phyloP scores from a whole-genome alignment of 2,329 filamentous ascomycete genomes.

The Epicoccum nigrum region DNA sequence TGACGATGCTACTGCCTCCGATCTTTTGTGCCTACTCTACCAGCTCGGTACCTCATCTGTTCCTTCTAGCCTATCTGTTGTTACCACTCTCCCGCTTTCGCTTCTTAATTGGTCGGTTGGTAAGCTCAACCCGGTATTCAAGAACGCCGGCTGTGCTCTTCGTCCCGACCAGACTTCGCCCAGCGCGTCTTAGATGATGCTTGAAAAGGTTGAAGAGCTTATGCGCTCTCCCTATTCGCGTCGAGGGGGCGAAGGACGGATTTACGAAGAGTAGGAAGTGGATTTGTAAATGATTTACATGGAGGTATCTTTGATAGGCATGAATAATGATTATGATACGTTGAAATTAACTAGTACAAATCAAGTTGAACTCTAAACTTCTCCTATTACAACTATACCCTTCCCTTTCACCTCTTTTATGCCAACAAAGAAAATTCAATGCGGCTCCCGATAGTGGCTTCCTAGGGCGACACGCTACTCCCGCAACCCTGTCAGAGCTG shows the following conservation, averaged over 20 bases:
- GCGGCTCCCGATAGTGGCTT: no score
- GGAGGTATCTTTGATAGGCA: no score
- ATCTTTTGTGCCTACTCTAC: conserved; percentile 52
- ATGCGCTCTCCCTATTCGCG: conserved; percentile 13
- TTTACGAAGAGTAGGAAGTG: no score
- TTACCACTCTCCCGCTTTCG: conserved; percentile 18
- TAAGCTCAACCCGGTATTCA: conserved; percentile 33
- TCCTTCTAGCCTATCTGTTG: conserved; percentile 34
- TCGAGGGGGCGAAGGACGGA: not conserved
- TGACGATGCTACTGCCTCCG: conserved; percentile 28
- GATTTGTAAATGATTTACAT: not conserved
- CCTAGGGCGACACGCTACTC: no score
- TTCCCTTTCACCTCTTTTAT: no score
- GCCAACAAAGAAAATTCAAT: no score
- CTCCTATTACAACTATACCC: no score
- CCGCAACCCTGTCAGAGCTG: no score
- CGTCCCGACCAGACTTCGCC: conserved; percentile 51
- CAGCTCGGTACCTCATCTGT: conserved; percentile 49
- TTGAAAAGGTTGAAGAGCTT: conserved; percentile 14
- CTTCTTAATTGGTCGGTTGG: conserved; percentile 23
- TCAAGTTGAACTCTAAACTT: no score
- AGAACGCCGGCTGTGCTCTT: conserved; percentile 51
- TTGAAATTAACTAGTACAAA: no score
- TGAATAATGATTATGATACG: no score
- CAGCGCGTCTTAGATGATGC: not conserved